phyloP scores from a whole-genome alignment of 2,329 filamentous ascomycete genomes.

The Rutstroemia sydowiana region DNA sequence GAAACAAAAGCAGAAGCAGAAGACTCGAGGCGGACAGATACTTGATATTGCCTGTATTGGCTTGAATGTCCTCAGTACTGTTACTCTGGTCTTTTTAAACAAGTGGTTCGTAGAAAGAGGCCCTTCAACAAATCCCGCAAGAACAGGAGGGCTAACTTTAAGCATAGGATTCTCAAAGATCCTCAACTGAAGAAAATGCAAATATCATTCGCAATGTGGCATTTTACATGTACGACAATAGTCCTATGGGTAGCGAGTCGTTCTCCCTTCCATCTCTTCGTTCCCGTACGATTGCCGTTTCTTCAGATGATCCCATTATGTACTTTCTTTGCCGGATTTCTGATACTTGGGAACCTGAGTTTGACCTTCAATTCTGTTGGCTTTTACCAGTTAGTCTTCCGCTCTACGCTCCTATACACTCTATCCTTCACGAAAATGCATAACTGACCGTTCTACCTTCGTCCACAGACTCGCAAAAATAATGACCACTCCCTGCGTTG shows the following conservation, averaged over 20 bases:
- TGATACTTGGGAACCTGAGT: slow-evolving; percentile 39
- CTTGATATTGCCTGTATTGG: slow-evolving; percentile 31
- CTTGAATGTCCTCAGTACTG: slow-evolving; percentile 37
- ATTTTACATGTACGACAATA: slow-evolving; percentile 37
- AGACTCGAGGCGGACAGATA: slow-evolving; percentile 12
- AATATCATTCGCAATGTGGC: slow-evolving; percentile 41
- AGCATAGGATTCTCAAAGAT: slow-evolving; percentile 36
- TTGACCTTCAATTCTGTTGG: slow-evolving; percentile 40
- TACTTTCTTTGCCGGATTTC: slow-evolving; percentile 39
- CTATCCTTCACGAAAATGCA: background rate
- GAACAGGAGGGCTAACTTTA: background rate
- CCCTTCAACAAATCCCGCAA: background rate
- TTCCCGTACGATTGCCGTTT: slow-evolving; percentile 36
- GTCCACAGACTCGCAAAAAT: slow-evolving; percentile 35
- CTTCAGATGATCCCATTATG: slow-evolving; percentile 39
- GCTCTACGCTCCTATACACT: background rate
- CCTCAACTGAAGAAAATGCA: slow-evolving; percentile 37
- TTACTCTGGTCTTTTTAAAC: slow-evolving; percentile 38
- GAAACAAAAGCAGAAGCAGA: slow-evolving; percentile 4
- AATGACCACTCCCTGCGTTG: slow-evolving; percentile 41
- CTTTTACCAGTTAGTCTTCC: slow-evolving; percentile 35
- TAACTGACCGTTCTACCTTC: background rate
- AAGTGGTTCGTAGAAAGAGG: slow-evolving; percentile 31
- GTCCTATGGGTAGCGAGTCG: slow-evolving; percentile 37
- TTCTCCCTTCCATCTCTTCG: slow-evolving; percentile 37